Evolutionary conservation across 805 yeast genomes (phyloP), one percentile per base, ranked within the genome.

Genomic region (Teunomyces barrocoloradensis): DNA sequence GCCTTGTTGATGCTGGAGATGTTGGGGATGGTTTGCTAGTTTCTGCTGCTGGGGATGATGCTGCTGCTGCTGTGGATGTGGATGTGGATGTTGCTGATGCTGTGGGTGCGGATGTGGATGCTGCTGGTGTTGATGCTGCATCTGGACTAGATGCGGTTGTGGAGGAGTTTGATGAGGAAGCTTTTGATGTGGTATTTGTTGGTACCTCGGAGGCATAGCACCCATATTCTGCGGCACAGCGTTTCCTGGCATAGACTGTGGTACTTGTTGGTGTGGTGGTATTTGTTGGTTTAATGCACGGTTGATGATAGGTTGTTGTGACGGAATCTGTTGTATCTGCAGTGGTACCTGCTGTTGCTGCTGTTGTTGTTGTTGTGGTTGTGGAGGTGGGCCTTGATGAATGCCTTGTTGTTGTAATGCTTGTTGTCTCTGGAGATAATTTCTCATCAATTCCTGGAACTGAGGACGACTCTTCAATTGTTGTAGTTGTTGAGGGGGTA

Each of bases 391-490:
- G 3, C n/a, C 42, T 15, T 41, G 38, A 21, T 13, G n/a, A 9
- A 29, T 13, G 3, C 38, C 42, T 34, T 47, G 50, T 17, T 47
- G 52, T 39, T 44, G 56, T 34, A 42, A 59, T 48, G 57, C 62
- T 54, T 68, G 80, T 49, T 65, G 77, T 40, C 69, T 57, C 52
- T 68, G 76, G 52, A 68, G 60, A 59, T 71, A 71, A 51, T 61
- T 64, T 42, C 69, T 57, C 63, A 75, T 60, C 50, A 69, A 68
- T 28, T 67, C 68, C 54, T 68, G 77, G 46, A 69, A 67, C 51
- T 71, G 77, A 3, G 75, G 74, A 54, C 71, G 77, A 52, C 59
- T 68, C 49, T 67, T 67, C 48, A 71, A 57, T 47, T 69, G 75
- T 52, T 71, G 75, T 37, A 70, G 61, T 47, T 69, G 77, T 53